phyloP scores from a whole-genome alignment of 2,329 filamentous ascomycete species.

The Claviceps sp. region DNA sequence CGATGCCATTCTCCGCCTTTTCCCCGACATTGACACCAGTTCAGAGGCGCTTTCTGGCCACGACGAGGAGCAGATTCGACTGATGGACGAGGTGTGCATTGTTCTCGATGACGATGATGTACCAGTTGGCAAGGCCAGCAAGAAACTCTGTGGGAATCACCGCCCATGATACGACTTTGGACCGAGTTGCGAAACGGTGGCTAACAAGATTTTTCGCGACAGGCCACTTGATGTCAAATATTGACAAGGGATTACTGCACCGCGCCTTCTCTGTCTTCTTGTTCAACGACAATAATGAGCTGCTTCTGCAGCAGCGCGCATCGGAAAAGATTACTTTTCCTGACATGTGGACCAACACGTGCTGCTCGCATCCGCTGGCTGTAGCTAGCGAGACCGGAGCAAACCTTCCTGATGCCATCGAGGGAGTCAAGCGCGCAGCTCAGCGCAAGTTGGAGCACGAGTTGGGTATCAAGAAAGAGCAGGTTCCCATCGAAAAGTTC shows the following conservation, averaged over 20 bases:
- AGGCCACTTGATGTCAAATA: constrained; percentile 99
- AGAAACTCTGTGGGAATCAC: constrained; percentile 73
- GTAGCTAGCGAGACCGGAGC: constrained; percentile 84
- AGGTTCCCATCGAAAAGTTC: constrained; percentile 86
- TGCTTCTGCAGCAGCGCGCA: constrained; percentile 90
- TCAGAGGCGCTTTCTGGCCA: constrained; percentile 74
- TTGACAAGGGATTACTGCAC: constrained; percentile 88
- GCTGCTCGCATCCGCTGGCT: constrained; percentile 91
- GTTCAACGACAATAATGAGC: constrained; percentile 84
- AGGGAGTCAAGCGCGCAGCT: constrained; percentile 82
- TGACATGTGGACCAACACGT: constrained; percentile 99
- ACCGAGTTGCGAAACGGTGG: neutral
- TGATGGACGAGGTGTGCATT: constrained; percentile 99
- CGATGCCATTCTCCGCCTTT: constrained; percentile 73
- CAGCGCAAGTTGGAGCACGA: constrained; percentile 91
- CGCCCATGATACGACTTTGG: neutral
- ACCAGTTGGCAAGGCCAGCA: constrained; percentile 91
- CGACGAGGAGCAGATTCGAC: constrained; percentile 90
- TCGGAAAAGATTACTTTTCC: constrained; percentile 98
- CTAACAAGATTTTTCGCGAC: constrained; percentile 2
- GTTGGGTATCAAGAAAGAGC: constrained; percentile 75
- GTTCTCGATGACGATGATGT: constrained; percentile 84
- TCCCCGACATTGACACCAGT: constrained; percentile 66
- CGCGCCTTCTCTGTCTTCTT: constrained; percentile 97
- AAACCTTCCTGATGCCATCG: constrained; percentile 64